A percentile compares a stretch with the other conserved stretches of the same genome.
Evolutionary conservation across 805 yeast species (phyloP).

Genomic region (Nakazawaea anatomiae): DNA sequence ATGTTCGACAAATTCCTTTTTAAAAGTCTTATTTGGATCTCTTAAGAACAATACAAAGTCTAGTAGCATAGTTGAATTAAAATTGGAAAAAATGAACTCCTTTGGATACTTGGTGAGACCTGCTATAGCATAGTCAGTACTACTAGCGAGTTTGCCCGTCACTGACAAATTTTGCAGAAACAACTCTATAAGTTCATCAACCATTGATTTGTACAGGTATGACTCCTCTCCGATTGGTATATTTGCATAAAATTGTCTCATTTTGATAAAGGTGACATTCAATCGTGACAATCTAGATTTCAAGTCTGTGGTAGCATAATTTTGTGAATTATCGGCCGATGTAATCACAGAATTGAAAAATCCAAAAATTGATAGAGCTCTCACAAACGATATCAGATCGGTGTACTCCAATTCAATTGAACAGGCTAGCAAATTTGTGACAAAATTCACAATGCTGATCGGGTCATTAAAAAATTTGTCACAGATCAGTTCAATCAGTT

Average conservation of each 20-base stretch:
- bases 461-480: constrained; percentile 2
- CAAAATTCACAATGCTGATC: background rate
- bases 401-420: constrained; percentile 4
- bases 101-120: constrained; percentile 41
- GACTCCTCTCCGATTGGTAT: constrained; percentile 32
- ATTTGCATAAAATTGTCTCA: constrained; percentile 29
- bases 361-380: constrained; percentile 40
- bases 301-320: background rate
- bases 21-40: constrained; percentile 54
- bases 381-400: constrained; percentile 35
- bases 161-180: constrained; percentile 36
- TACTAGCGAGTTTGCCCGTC: constrained; percentile 34
- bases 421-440: constrained; percentile 11
- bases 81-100: constrained; percentile 35
- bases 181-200: constrained; percentile 31
- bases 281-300: background rate
- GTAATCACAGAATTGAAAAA: constrained; percentile 24
- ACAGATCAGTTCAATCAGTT: constrained; percentile 8
- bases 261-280: constrained; percentile 7
- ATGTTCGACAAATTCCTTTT: constrained; percentile 58
- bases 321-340: constrained; percentile 5
- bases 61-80: constrained; percentile 44
- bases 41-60: constrained; percentile 50
- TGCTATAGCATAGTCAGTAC: constrained; percentile 38
- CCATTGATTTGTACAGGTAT: constrained; percentile 33